Evolutionary conservation across 768 basidiomycete genomes (phyloP).

Genomic region (Macrocybe gigantea): DNA sequence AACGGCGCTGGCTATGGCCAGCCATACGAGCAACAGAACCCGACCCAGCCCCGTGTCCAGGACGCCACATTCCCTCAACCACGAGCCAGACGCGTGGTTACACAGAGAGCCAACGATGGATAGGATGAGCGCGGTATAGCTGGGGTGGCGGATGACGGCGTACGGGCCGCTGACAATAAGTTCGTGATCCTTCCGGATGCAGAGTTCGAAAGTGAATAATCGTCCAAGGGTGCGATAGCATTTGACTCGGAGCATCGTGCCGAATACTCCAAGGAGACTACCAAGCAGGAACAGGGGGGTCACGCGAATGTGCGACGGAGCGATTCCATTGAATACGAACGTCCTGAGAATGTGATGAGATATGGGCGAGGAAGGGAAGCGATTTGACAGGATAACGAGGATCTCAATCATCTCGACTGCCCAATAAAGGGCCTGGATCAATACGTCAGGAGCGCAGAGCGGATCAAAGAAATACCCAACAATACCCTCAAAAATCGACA

Average conservation of each 20-base stretch:
- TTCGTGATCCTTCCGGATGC: slow-evolving; percentile 24
- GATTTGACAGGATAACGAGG: slow-evolving; percentile 19
- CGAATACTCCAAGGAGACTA: slow-evolving; percentile 20
- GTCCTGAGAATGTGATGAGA: slow-evolving; percentile 12
- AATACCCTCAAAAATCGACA: slow-evolving; percentile 20
- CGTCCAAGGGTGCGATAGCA: slow-evolving; percentile 30
- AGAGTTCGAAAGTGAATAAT: slow-evolving; percentile 33
- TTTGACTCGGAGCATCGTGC: slow-evolving; percentile 23
- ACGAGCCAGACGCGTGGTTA: slow-evolving; percentile 23
- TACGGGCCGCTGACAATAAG: slow-evolving; percentile 31
- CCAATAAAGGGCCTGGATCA: slow-evolving; percentile 21
- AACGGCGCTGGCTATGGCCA: slow-evolving; percentile 17
- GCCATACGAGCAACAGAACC: slow-evolving; percentile 18
- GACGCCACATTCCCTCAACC: slow-evolving; percentile 26
- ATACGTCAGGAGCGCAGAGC: not conserved
- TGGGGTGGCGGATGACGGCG: slow-evolving; percentile 30
- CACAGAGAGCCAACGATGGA: slow-evolving; percentile 20
- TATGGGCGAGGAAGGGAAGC: slow-evolving; percentile 10
- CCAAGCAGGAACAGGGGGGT: slow-evolving; percentile 25
- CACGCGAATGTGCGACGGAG: slow-evolving; percentile 13
- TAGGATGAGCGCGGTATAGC: slow-evolving; percentile 28
- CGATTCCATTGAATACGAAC: slow-evolving; percentile 10
- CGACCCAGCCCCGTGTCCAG: slow-evolving; percentile 13
- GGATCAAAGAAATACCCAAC: not conserved
- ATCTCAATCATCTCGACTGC: slow-evolving; percentile 19